Conservation (phyloP, 2,329 filamentous ascomycete species). For the Colletotrichum camelliae region DNA sequence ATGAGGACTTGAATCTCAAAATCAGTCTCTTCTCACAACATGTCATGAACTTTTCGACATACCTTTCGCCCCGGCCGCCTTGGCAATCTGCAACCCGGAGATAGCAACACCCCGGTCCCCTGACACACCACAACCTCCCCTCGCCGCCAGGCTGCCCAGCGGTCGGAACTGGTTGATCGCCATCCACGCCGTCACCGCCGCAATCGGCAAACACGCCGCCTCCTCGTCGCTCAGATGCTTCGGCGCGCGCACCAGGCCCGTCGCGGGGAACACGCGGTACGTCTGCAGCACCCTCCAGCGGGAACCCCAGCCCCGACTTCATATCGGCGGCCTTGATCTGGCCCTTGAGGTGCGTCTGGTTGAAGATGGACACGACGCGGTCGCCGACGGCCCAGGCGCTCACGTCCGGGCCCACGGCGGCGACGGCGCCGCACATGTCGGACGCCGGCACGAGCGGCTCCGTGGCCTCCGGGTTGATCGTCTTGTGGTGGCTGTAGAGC, state of each 20-base stretch:
- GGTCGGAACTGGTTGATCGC: constrained; percentile 65
- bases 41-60: constrained; percentile 31
- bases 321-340: constrained; percentile 62
- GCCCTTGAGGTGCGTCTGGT: constrained; percentile 61
- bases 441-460: constrained; percentile 66
- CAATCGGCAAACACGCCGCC: constrained; percentile 65
- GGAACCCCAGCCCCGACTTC: constrained; percentile 63
- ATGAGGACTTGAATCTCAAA: constrained; percentile 50
- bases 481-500: constrained; percentile 69
- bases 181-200: constrained; percentile 70
- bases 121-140: constrained; percentile 54
- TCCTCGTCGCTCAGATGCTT: constrained; percentile 64
- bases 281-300: constrained; percentile 63
- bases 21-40: constrained; percentile 42
- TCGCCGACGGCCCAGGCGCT: constrained; percentile 59
- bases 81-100: constrained; percentile 58
- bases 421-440: constrained; percentile 71
- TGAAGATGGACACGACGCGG: constrained; percentile 72
- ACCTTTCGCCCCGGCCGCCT: constrained; percentile 54
- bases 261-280: constrained; percentile 63
- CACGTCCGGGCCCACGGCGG: constrained; percentile 47
- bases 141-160: constrained; percentile 51
- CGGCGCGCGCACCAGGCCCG: constrained; percentile 61
- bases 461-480: constrained; percentile 41
- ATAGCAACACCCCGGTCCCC: constrained; percentile 61